These are phyloP conservation scores for Salix brachista DNA, from an alignment of 345 rosid species.

Conservation along the genomic window DNA sequence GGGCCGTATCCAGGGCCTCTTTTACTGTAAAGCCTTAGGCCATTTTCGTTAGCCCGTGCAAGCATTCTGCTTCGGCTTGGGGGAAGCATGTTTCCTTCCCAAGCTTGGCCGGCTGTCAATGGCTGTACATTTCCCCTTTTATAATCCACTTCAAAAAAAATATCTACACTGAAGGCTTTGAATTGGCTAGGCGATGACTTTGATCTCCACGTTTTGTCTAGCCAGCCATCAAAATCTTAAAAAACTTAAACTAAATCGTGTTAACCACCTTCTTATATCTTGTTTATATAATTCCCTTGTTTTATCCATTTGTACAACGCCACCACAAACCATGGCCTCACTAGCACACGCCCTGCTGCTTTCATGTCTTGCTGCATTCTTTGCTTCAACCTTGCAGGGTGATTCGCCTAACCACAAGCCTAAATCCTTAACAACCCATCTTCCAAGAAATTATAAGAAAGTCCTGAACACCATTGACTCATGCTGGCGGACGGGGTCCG, in stretches of 20 bases:
- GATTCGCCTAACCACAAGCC: slow-evolving; percentile 2
- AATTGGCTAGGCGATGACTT: background rate
- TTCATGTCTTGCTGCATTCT: background rate
- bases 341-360: background rate
- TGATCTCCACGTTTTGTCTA: slow-evolving; percentile 14
- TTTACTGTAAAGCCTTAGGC: too few species aligned
- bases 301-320: background rate
- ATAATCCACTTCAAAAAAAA: too few species aligned
- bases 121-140: too few species aligned
- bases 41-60: too few species aligned
- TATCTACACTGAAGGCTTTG: background rate
- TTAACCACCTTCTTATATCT: background rate
- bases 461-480: slow-evolving; percentile 22
- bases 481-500: slow-evolving; percentile 16
- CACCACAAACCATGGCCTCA: slow-evolving; percentile 4
- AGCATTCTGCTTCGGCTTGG: too few species aligned
- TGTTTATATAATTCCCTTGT: background rate
- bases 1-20: too few species aligned
- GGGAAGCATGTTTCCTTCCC: too few species aligned
- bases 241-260: slow-evolving; percentile 4
- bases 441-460: background rate
- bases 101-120: too few species aligned
- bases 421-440: slow-evolving; percentile 1
- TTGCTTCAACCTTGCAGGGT: background rate
- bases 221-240: background rate